These are phyloP conservation scores for Vigna hirtella DNA, from an alignment of 306 rosid genomes.

Conservation along the genomic window DNA sequence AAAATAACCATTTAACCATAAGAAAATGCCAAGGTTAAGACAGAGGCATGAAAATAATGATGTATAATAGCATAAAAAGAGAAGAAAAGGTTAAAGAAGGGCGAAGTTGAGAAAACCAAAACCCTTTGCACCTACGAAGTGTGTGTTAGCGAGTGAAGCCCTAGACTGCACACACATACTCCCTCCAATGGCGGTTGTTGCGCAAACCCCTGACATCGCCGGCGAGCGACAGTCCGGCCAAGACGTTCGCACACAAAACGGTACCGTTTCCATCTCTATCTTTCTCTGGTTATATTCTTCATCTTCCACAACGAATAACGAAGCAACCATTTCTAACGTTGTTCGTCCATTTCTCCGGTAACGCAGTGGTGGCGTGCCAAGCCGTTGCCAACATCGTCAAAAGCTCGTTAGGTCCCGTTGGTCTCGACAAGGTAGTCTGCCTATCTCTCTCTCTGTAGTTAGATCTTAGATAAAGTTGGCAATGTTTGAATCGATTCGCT, in stretches of 20 bases:
- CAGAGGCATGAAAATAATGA: neutral
- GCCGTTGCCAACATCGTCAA: slow-evolving; percentile 95
- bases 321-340: slow-evolving; percentile 17
- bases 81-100: neutral
- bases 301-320: neutral
- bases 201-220: slow-evolving; percentile 79
- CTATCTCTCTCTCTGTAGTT: neutral
- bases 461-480: neutral
- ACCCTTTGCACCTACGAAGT: neutral
- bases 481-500: neutral
- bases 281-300: neutral
- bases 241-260: slow-evolving; percentile 97
- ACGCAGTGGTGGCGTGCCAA: slow-evolving; percentile 79
- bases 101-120: slow-evolving; percentile 12
- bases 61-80: neutral
- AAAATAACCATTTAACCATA: neutral
- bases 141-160: slow-evolving; percentile 22
- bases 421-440: slow-evolving; percentile 85
- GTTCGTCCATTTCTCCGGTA: neutral
- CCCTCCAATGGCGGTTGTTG: slow-evolving; percentile 57
- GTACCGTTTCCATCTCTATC: slow-evolving; percentile 45
- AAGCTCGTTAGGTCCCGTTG: slow-evolving; percentile 95
- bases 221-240: slow-evolving; percentile 95
- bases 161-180: slow-evolving; percentile 1
- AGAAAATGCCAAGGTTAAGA: neutral